Evolutionary conservation across 345 rosid species (phyloP), one percentile per base, ranked within the genome.

Genomic region (Abelmoschus esculentus): DNA sequence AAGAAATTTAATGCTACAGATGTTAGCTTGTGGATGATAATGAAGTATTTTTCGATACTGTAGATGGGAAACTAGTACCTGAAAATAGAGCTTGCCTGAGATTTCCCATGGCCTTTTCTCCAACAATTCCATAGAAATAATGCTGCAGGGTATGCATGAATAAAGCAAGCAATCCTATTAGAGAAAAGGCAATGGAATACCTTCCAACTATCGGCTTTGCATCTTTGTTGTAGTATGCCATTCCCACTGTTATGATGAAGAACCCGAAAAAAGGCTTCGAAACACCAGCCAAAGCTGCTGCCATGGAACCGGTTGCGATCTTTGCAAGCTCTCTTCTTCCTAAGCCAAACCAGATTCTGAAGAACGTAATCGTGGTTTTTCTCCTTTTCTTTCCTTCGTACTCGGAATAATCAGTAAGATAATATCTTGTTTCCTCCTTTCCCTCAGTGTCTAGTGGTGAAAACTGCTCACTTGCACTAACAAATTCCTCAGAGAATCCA

Each of bases 271-370:
- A 2, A 17, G 87, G 90, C 81, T 79, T 88, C 6, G 90, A 83
- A 75, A 88, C 79, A 50, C 92, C 90, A 44, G 90, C 84, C 72
- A 88, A 74, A 62, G 80, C 87, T 14, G 90, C 87, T 32, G 88
- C 90, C 6, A 81, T 12, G 19, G 87, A 81, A 26, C 92, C 85
- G 3, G 80, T 53, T 17, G 71, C 69, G 59, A 61, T 49, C 66
- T 75, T 81, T 42, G 75, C 47, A 62, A 88, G 75, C 34, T 88
- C 92, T 46, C 28, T 46, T 49, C 76, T 61, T 57, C 70, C 70
- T 70, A 86, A 47, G 26, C 83, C 88, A 58, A 73, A 86, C 88
- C 88, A 88, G 53, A 86, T 76, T 70, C 84, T 86, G 66, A 81
- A 80, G 85, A 88, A 88, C 17, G 73, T 78, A 40, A 42, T 65